Evolutionary conservation across 306 rosid species (phyloP).

Genomic region (Vigna unguiculata): DNA sequence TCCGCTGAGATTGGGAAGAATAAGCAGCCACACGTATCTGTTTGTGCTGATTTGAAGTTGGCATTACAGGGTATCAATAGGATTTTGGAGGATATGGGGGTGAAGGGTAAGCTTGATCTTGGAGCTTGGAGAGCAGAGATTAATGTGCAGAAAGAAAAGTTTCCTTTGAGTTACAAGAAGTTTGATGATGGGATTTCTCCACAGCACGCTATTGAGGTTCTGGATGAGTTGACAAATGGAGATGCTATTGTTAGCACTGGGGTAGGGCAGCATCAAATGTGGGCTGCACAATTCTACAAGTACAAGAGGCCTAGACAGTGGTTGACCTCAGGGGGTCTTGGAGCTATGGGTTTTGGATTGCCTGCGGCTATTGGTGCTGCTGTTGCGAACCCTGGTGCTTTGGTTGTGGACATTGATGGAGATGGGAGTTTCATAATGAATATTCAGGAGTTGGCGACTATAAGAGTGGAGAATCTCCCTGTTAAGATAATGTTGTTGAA

Average conservation of each 20-base stretch:
- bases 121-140: slow-evolving; percentile 77
- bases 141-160: slow-evolving; percentile 68
- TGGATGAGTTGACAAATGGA: slow-evolving; percentile 84
- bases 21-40: slow-evolving; percentile 80
- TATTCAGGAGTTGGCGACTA: slow-evolving; percentile 84
- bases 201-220: slow-evolving; percentile 81
- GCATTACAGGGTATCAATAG: slow-evolving; percentile 72
- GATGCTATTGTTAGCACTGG: slow-evolving; percentile 86
- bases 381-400: slow-evolving; percentile 68
- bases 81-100: slow-evolving; percentile 54
- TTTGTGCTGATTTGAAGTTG: slow-evolving; percentile 77
- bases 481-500: slow-evolving; percentile 78
- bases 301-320: slow-evolving; percentile 83
- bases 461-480: slow-evolving; percentile 80
- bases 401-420: slow-evolving; percentile 89
- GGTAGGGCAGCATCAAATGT: slow-evolving; percentile 93
- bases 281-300: slow-evolving; percentile 93
- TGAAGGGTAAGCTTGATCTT: slow-evolving; percentile 56
- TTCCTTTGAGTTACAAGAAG: slow-evolving; percentile 74
- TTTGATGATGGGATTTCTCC: slow-evolving; percentile 79
- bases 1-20: slow-evolving; percentile 95
- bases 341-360: slow-evolving; percentile 95
- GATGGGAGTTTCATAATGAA: slow-evolving; percentile 95
- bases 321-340: slow-evolving; percentile 87
- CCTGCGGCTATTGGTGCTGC: slow-evolving; percentile 95